Base-by-base conservation (phyloP, 768 basidiomycete species). In the Amanita fuliginea region DNA sequence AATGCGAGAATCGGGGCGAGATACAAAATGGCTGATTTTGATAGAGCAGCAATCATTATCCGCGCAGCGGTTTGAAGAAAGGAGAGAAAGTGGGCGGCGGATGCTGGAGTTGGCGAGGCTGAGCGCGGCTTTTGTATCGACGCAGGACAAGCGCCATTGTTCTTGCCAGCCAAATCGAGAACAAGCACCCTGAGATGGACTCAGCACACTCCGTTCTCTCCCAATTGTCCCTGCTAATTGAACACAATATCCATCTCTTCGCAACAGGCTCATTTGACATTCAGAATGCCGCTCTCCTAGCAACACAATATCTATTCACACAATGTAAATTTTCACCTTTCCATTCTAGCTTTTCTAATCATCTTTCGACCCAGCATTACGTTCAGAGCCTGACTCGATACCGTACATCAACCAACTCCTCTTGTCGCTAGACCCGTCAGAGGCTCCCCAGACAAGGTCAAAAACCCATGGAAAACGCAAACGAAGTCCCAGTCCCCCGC, bases 231-330 rank as follows among this genome's bases (percentile, higher is more conserved):
- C 60, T 63, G n/a, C 59, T 81, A 28, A 62, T 87, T 9, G 78
- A 48, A 79, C 30, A 66, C 71, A 34, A 66, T 67, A 26, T 72
- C 76, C 21, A 77, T 84, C 59, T 67, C 65, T 6, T 89, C 52
- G 75, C 76, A n/a, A 59, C 63, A 8, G 78, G 81, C 40, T 77
- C 67, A 60, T 55, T 64, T 41, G 74, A 75, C 36, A 69, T 87
- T 24, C 73, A 74, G 37, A 60, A 64, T 46, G 74, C 78, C 44
- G 80, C 86, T 14, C 66, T 91, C 22, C 62, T 67, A 47, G 85
- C 86, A n/a, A 66, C 82, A 18, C 86, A 88, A 67, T 78, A 75
- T 58, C 63, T 87, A 11, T 92, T 89, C 55, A 84, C 90, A 62
- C 65, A 81, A 45, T 83, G 87, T 88, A 61, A 54, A 80, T 61